Base-by-base conservation (phyloP, 2,329 filamentous ascomycete genomes). In the Canariomyces notabilis region DNA sequence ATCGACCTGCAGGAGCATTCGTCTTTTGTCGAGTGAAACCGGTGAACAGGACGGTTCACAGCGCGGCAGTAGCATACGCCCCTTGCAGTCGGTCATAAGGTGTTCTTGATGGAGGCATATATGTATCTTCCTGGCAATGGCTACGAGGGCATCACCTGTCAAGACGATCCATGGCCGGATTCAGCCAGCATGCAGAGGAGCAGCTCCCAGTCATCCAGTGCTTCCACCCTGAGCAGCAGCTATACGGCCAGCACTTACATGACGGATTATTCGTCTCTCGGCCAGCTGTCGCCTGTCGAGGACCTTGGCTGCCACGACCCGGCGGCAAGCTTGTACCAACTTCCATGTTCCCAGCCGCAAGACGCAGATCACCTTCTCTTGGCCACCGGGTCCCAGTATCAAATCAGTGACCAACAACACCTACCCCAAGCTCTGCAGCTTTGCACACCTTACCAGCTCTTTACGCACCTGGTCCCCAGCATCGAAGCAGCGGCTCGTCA, bases 171-270 rank as follows among this genome's bases (percentile, higher is more conserved):
- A n/a, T 49, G 46, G 49, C 5, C 21, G 18, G 16, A n/a, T 6
- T 32, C 47, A 6, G 15, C 15, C 21, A 21, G 11, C 37, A 55
- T 55, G 52, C 11, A 44, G 15, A 42, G 52, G 20, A 50, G 38
- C 21, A 32, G 21, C 22, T 55, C 52, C 6, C 36, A 50, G 26
- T 47, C 47, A 2, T 47, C 50, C 12, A 48, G n/a, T n/a, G n/a
- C 2, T 11, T 35, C 34, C 6, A 52, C 49, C 2, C 44, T 41
- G 22, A 36, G 43, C 41, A 52, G 39, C 26, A 44, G 15, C 26
- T 41, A 40, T 21, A 48, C 48, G 3, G n/a, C 32, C 6, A 34
- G 31, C 26, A 44, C 38, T 12, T 44, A 33, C n/a, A 33, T 34
- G 7, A 45, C 48, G 0, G 39, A 45, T 5, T 36, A 34, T 23